A percentile compares a stretch with the other conserved stretches of the same genome.
Conservation (phyloP, 495 filamentous ascomycete species). For the Trichoderma gamsii region DNA sequence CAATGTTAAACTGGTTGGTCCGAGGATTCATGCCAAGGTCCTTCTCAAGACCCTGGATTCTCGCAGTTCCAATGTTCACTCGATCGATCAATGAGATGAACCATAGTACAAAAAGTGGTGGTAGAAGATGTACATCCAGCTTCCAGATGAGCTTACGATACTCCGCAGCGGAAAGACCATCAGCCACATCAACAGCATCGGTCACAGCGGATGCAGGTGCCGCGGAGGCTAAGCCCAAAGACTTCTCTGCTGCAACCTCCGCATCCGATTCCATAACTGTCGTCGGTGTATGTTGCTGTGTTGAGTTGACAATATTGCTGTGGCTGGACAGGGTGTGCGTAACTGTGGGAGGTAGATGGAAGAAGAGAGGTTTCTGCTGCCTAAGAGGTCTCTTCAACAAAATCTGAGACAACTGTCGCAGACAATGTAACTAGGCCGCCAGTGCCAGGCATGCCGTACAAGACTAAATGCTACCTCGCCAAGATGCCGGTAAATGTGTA, state of each 20-base stretch:
- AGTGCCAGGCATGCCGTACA: too few species aligned
- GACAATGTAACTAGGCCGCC: too few species aligned
- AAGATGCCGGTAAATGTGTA: neutral
- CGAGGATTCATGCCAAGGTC: slow-evolving; percentile 45
- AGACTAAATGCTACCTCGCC: neutral
- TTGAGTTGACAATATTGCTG: neutral
- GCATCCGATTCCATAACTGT: neutral
- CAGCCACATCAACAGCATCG: neutral
- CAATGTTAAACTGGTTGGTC: slow-evolving; percentile 47
- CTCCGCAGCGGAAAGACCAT: neutral
- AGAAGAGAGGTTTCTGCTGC: neutral
- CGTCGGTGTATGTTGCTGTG: neutral
- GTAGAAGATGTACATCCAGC: slow-evolving; percentile 22
- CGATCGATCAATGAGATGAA: slow-evolving; percentile 27
- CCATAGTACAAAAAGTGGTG: slow-evolving; percentile 21
- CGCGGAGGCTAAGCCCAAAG: neutral
- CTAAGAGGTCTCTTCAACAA: neutral
- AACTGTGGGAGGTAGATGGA: neutral
- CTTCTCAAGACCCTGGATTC: slow-evolving; percentile 45
- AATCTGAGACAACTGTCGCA: neutral
- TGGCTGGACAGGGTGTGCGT: neutral
- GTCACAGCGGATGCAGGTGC: neutral
- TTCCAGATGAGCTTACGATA: slow-evolving; percentile 22
- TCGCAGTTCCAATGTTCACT: slow-evolving; percentile 52
- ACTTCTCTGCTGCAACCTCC: slow-evolving; percentile 2